phyloP scores from a whole-genome alignment of 2,329 filamentous ascomycete genomes.

The Phyllosticta citriasiana region DNA sequence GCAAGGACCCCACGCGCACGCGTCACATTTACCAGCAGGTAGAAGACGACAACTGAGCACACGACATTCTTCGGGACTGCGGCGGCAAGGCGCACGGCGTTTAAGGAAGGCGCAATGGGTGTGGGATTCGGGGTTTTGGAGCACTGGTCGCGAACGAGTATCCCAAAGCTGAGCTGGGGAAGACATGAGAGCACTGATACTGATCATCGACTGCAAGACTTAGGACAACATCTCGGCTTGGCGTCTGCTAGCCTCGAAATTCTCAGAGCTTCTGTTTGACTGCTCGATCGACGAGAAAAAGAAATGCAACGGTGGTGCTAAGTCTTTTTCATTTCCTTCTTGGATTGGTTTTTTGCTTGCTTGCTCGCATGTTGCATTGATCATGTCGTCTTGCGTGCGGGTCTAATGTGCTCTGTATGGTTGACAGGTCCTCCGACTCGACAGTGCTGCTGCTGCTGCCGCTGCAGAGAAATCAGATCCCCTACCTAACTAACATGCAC shows the following conservation, averaged over 20 bases:
- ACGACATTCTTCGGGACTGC: not conserved
- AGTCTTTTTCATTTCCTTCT: not conserved
- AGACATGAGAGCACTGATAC: not conserved
- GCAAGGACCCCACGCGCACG: slow-evolving; percentile 71
- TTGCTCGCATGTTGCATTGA: not conserved
- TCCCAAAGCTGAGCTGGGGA: not conserved
- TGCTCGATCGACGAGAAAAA: not conserved
- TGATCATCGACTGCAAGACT: not conserved
- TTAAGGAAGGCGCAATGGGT: not conserved
- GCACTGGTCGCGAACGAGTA: not conserved
- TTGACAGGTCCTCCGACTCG: not conserved
- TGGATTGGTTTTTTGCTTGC: too few species aligned
- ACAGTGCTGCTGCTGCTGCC: not conserved
- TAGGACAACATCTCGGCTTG: not conserved
- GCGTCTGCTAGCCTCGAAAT: not conserved
- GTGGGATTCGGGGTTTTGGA: not conserved
- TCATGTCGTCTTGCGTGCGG: not conserved
- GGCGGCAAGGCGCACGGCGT: not conserved
- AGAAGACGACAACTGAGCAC: slow-evolving; percentile 3
- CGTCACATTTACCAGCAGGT: slow-evolving; percentile 7
- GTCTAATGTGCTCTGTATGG: not conserved
- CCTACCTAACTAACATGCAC: too few species aligned
- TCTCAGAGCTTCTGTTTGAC: not conserved
- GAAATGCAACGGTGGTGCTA: not conserved
- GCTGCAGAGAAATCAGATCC: too few species aligned